Conservation (phyloP, 208 protist genomes). For the Acanthamoeba healyi region DNA sequence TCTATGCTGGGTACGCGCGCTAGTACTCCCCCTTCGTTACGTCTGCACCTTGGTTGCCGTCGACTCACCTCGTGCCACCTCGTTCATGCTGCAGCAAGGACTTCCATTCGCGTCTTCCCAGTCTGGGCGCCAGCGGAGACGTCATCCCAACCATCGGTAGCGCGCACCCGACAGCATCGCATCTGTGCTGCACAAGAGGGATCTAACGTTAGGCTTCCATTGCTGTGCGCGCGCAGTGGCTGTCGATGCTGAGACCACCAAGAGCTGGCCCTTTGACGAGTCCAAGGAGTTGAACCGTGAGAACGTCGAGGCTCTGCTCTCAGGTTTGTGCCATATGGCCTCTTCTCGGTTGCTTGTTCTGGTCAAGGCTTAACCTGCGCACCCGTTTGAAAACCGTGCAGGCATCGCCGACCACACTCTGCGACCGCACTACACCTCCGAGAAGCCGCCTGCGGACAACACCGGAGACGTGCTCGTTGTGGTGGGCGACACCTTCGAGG, state of each 20-base stretch:
- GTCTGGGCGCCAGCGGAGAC: conserved; percentile 17
- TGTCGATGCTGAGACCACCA: conserved; percentile 29
- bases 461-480: conserved; percentile 76
- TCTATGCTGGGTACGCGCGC: not conserved
- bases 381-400: too few relatives aligned
- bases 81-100: not conserved
- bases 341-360: not conserved
- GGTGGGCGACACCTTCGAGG: conserved; percentile 80
- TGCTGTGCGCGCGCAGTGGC: not conserved
- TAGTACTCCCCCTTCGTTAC: not conserved
- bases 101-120: not conserved
- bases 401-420: conserved; percentile 16
- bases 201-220: too few relatives aligned
- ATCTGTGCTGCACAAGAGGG: too few relatives aligned
- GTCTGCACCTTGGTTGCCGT: not conserved
- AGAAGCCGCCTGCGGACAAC: conserved; percentile 79
- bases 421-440: conserved; percentile 66
- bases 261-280: conserved; percentile 59
- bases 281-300: not conserved
- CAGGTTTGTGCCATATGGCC: not conserved
- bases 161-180: too few relatives aligned
- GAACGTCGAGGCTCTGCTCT: conserved; percentile 11
- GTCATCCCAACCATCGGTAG: conserved; percentile 41
- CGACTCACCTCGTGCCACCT: too few relatives aligned
- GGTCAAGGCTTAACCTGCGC: not conserved